Evolutionary conservation across 768 basidiomycete genomes (phyloP), one percentile per base, ranked within the genome.

Genomic region (Pulveroboletus sp.): DNA sequence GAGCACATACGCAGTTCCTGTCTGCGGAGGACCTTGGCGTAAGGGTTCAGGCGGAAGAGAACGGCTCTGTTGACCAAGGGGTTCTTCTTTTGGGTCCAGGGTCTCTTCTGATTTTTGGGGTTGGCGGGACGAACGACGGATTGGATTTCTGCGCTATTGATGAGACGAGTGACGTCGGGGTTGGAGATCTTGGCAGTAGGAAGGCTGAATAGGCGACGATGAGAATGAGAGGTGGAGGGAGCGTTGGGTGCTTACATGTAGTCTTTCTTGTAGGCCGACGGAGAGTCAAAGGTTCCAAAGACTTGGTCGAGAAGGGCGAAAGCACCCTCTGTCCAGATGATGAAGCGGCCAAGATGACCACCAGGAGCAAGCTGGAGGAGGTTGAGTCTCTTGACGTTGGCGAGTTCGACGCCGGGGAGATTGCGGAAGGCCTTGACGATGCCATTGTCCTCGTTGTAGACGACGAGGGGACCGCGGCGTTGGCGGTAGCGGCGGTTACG

Each of bases 71-170:
- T 96, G 74, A 82, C 71, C 63, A 96, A 81, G 45, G 94, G 93
- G 79, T 96, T 97, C 87, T 98, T 97, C 89, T 93, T 93, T 77
- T 97, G 94, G 56, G 93, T 90, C 90, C 89, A 93, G 53, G 93
- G 93, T 65, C 94, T 86, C 75, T 94, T 96, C 73, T 87, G 85
- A 54, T 74, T 67, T 72, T 90, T 88, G 55, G 83, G 76, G 60
- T 88, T 87, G 50, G 90, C 93, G 47, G 89, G 89, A 64, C 95
- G 92, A 63, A 96, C 82, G 64, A 96, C 87, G 38, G 94, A 87
- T 73, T 99, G 96, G 69, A 99, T 96, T 76, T 97, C 96, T 54
- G 88, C 85, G 69, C 89, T 93, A 83, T 97, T 95, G 81, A 98
- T 99, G 66, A 98, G 76, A 57, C 94, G 89, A 60, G 95, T 94